Evolutionary conservation across 2,329 filamentous ascomycete species (phyloP).

Genomic region (Aspergillus tanneri): DNA sequence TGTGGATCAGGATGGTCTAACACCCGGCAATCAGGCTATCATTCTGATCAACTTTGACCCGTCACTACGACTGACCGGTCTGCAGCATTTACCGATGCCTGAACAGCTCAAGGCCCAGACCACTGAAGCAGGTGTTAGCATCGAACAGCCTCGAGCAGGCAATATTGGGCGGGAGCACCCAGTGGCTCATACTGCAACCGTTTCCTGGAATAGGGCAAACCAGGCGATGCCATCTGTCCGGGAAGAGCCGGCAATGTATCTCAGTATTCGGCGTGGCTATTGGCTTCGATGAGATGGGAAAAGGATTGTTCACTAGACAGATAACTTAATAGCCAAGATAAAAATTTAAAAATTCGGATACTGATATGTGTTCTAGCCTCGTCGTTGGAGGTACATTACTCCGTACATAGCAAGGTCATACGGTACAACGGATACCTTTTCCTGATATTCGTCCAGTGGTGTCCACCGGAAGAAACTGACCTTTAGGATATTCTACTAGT

Average conservation of each 20-base stretch:
- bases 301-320: background rate
- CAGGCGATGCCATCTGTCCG: constrained; percentile 25
- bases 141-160: constrained; percentile 17
- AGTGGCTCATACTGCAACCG: constrained; percentile 9
- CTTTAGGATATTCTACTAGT: background rate
- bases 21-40: constrained; percentile 30
- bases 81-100: constrained; percentile 14
- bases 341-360: background rate
- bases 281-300: constrained; percentile 24
- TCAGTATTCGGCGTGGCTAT: constrained; percentile 27
- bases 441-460: background rate
- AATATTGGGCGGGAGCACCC: constrained; percentile 14
- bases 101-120: background rate
- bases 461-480: background rate
- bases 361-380: background rate
- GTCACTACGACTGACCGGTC: constrained; percentile 29
- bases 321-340: background rate
- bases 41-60: constrained; percentile 45
- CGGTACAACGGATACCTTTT: no score
- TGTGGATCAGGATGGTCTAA: constrained; percentile 28
- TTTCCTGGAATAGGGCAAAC: constrained; percentile 11
- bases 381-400: background rate
- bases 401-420: no score
- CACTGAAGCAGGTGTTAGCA: constrained; percentile 7
- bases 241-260: constrained; percentile 30